Evolutionary conservation across 805 yeast species (phyloP), one percentile per base, ranked within the genome.

Genomic region (Wickerhamiella azyma): DNA sequence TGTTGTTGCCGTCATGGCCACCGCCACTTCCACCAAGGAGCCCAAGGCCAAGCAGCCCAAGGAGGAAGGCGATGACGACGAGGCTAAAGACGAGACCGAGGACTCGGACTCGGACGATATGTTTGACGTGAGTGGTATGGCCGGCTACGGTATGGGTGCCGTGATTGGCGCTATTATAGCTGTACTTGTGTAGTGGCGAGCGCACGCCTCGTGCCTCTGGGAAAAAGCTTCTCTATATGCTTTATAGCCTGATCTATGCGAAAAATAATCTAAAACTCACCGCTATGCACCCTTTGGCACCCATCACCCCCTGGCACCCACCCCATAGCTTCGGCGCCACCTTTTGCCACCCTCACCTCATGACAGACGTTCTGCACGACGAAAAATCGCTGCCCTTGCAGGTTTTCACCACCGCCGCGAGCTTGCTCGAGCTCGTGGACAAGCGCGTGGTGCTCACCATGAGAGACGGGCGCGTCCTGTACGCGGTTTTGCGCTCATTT

Each of bases 401-500:
- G 59, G 63, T 57, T 18, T 67, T 64, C 49, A 67, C 71, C 17
- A 67, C 71, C 17, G 70, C 71, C 6, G 71, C 70, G 6, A 63
- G 66, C 39, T 55, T 67, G 46, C 58, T 66, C 37, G 67, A 64
- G 26, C 53, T 61, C 16, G 68, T 67, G 5, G 71, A 67, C 50
- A 58, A 49, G 58, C 76, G 79, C 58, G 83, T 92, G 28, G 81
- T 84, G 55, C 94, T 85, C 2, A 71, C 85, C 37, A 69, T 92
- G 53, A 79, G 95, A 58, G 97, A 89, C 62, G 97, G 97, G 33
- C 74, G 89, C 53, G 77, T 79, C 52, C 66, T 89, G 28, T 79
- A 84, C 59, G 98, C 98, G 14, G 82, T 88, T 19, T 69, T 92
- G 53, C 75, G 98, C 63, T 85, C 96, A 2, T 92, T 89, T 63